Evolutionary conservation across 169 alveolate genomes (phyloP).

Genomic region (Plasmodium chabaudi): DNA sequence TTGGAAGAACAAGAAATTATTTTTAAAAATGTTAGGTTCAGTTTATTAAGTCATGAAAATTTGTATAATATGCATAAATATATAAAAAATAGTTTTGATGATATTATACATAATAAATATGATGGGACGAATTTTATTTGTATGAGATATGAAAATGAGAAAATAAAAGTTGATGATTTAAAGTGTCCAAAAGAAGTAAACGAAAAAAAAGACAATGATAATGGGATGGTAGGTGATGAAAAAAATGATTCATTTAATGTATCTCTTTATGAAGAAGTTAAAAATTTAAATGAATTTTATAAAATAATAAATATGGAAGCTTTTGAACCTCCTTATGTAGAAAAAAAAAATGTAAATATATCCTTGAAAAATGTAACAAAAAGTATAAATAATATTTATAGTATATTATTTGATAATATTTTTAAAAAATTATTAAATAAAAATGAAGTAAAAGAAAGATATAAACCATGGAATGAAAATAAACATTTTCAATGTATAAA

Average conservation of each 20-base stretch:
- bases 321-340: constrained; percentile 58
- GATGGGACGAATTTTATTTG: constrained; percentile 55
- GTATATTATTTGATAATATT: constrained; percentile 46
- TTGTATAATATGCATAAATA: constrained; percentile 23
- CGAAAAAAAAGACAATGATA: constrained; percentile 6
- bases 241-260: constrained; percentile 6
- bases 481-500: constrained; percentile 34
- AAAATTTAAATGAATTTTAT: constrained; percentile 37
- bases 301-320: constrained; percentile 66
- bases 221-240: background rate
- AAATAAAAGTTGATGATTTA: background rate
- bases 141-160: constrained; percentile 15
- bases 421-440: constrained; percentile 19
- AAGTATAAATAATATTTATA: constrained; percentile 58
- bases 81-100: constrained; percentile 57
- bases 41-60: constrained; percentile 30
- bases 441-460: constrained; percentile 30
- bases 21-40: constrained; percentile 45
- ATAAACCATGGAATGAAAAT: constrained; percentile 52
- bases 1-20: constrained; percentile 24
- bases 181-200: background rate
- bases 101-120: constrained; percentile 44
- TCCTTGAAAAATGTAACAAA: constrained; percentile 22
- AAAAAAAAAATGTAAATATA: constrained; percentile 15
- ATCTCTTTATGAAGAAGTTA: constrained; percentile 44